Evolutionary conservation across 345 rosid species (phyloP).

Genomic region (Eutrema heterophyllum): DNA sequence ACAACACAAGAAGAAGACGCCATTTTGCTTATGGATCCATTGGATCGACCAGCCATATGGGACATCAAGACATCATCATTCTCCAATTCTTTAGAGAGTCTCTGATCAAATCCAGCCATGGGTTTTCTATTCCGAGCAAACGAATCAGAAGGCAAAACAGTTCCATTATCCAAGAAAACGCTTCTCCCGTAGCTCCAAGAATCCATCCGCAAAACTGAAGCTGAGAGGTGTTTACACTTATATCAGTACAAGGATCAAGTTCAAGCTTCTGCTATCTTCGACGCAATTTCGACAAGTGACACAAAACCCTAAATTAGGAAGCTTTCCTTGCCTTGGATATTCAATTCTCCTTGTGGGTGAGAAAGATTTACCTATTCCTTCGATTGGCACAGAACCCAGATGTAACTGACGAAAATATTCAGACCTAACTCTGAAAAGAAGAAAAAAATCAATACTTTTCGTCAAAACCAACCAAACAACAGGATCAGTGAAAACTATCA

Average conservation of each 20-base stretch:
- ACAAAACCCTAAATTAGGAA: neutral
- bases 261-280: conserved; percentile 1
- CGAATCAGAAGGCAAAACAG: conserved; percentile 40
- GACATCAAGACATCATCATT: conserved; percentile 30
- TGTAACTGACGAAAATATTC: neutral
- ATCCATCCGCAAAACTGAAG: conserved; percentile 36
- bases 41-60: conserved; percentile 33
- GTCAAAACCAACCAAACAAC: neutral
- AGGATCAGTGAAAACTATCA: neutral
- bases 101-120: conserved; percentile 35
- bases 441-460: conserved; percentile 5
- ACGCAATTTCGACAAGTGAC: neutral
- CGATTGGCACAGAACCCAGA: conserved; percentile 14
- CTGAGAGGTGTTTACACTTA: neutral
- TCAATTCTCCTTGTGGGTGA: neutral
- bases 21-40: conserved; percentile 24
- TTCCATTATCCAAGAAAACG: conserved; percentile 34
- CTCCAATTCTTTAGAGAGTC: conserved; percentile 30
- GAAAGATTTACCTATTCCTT: neutral
- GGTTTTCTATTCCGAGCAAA: conserved; percentile 33
- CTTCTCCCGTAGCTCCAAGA: conserved; percentile 52
- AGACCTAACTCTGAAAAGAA: neutral
- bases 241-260: neutral
- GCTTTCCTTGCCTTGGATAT: neutral
- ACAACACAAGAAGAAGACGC: conserved; percentile 26